Evolutionary conservation across 176 grass and related monocot species (phyloP), one percentile per base, ranked within the genome.

Genomic region (Carex kokanica): DNA sequence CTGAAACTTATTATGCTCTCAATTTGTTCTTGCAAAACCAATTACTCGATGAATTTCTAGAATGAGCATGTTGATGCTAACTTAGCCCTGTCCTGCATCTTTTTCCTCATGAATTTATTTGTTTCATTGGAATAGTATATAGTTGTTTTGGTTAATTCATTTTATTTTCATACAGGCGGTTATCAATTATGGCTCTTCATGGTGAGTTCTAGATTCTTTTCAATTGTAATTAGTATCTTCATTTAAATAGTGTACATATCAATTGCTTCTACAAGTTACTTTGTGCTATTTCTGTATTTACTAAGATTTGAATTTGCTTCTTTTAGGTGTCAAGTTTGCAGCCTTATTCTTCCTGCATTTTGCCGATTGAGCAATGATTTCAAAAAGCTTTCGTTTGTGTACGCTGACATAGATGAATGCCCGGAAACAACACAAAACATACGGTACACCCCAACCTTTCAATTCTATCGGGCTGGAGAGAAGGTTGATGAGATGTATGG

Each of bases 401-500:
- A 99, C 80, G 96, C 86, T 1, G 86, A 95, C 81, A 93, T 99
- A 61, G 96, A 95, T 73, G 91, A 95, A 71, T 99, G 96, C 81
- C 93, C 91, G 0, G 89, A 98, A 86, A 93, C 89, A 60, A 95
- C 96, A 78, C 91, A 78, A 40, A 90, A 54, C 58, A 92, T 99
- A 70, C 82, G 91, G n/a, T 98, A 95, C 82, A 98, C 93, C 12
- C 93, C 96, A 1, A 95, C 91, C 13, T 98, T 98, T 74, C 92
- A 93, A 55, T 98, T 98, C 17, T 95, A 88, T 60, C 83, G 89
- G 54, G 89, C 88, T 60, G 93, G 96, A 83, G 93, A 99, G 81
- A 95, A 68, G 69, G 93, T 95, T 10, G 96, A 95, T 86, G 91
- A 95, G 86, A 99, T 95, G 93, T 80, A 93, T 60, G 93, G 91